These are phyloP conservation scores for Fusarium fujikuroi DNA, from an alignment of 2,329 filamentous ascomycete species.

Conservation along the genomic window DNA sequence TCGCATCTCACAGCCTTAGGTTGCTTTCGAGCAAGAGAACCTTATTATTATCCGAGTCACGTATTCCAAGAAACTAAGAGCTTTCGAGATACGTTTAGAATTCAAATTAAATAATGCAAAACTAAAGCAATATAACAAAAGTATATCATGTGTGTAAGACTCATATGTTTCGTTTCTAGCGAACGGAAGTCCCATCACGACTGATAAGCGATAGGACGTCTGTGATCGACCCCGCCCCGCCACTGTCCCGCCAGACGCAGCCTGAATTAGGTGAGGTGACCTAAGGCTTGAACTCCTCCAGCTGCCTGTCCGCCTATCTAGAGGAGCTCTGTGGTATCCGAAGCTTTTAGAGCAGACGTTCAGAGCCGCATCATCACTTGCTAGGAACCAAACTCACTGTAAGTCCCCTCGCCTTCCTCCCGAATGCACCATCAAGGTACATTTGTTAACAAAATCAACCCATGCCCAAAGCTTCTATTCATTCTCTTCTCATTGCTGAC, in stretches of 20 bases:
- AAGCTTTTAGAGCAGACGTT: constrained; percentile 12
- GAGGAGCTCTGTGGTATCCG: constrained; percentile 22
- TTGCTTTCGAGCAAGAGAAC: not conserved
- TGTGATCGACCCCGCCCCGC: constrained; percentile 5
- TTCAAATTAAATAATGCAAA: not conserved
- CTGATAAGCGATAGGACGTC: constrained; percentile 4
- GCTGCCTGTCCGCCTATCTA: constrained; percentile 16
- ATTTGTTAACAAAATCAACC: not conserved
- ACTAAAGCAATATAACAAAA: not conserved
- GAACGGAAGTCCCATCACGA: not conserved
- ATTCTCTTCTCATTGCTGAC: constrained; percentile 12
- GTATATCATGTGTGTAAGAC: not conserved
- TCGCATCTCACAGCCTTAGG: constrained; percentile 8
- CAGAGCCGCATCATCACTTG: constrained; percentile 36
- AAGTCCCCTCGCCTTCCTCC: not conserved
- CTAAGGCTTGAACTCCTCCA: constrained; percentile 19
- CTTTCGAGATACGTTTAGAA: too few species aligned
- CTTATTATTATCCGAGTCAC: not conserved
- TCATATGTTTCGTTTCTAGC: not conserved
- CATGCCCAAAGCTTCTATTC: not conserved
- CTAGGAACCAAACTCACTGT: constrained; percentile 6
- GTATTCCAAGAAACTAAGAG: not conserved
- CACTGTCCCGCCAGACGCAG: not conserved
- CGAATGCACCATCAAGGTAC: constrained; percentile 34
- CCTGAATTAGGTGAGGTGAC: constrained; percentile 1